Evolutionary conservation across 1,284 basidiomycete genomes (phyloP).

Genomic region (Rhodofomes roseus): DNA sequence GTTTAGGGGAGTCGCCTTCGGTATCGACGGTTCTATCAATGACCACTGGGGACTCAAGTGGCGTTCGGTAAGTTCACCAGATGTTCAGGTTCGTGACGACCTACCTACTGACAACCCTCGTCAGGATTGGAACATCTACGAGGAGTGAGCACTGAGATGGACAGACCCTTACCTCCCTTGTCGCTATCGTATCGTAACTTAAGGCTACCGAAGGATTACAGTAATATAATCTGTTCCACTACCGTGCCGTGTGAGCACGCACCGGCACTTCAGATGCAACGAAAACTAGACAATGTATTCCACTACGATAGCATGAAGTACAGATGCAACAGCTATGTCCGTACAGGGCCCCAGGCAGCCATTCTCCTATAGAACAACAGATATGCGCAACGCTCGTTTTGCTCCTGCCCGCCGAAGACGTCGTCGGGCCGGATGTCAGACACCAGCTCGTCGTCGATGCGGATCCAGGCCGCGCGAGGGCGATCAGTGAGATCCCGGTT

Average conservation of each 20-base stretch:
- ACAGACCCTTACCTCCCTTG: conserved; percentile 12
- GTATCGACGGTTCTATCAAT: conserved; percentile 81
- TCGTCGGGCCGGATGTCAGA: conserved; percentile 75
- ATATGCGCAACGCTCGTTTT: conserved; percentile 80
- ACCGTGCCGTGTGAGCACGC: neutral
- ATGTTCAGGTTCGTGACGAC: neutral
- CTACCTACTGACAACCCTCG: neutral
- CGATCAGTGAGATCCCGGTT: conserved; percentile 50
- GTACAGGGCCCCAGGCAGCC: conserved; percentile 19
- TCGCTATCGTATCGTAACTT: conserved; percentile 6
- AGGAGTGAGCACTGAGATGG: conserved; percentile 20
- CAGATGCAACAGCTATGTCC: conserved; percentile 19
- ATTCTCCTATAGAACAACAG: conserved; percentile 78
- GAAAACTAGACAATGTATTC: conserved; percentile 11
- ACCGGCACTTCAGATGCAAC: conserved; percentile 5
- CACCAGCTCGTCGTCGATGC: conserved; percentile 92
- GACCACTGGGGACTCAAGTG: conserved; percentile 78
- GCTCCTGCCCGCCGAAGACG: conserved; percentile 62
- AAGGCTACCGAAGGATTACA: neutral
- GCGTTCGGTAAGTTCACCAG: conserved; percentile 60
- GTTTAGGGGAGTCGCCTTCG: conserved; percentile 89
- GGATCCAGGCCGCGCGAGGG: conserved; percentile 74
- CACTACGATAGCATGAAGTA: neutral
- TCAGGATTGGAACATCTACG: conserved; percentile 42
- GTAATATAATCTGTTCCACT: conserved; percentile 2